These are phyloP conservation scores for Kregervanrija delftensis DNA, from an alignment of 805 yeast genomes.

Conservation along the genomic window DNA sequence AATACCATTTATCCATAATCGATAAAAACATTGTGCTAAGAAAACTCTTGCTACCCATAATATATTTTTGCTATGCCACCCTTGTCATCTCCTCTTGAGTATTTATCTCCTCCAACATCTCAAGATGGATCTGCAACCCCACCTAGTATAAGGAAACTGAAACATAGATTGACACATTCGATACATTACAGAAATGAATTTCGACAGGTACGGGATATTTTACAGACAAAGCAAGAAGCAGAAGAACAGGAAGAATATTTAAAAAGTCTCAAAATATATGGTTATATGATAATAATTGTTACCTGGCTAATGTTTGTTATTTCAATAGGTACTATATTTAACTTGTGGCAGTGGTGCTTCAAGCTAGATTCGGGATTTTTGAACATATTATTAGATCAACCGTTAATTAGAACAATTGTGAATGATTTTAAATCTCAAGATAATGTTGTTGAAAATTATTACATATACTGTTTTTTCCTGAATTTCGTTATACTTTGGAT, in stretches of 20 bases:
- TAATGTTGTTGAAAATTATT: constrained; percentile 21
- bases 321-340: constrained; percentile 25
- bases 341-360: constrained; percentile 27
- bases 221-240: background rate
- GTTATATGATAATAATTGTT: constrained; percentile 18
- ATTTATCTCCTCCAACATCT: no score
- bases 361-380: background rate
- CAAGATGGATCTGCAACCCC: no score
- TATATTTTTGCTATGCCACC: no score
- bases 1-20: no score
- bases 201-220: background rate
- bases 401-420: constrained; percentile 4
- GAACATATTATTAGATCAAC: constrained; percentile 1
- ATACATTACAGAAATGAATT: constrained; percentile 13
- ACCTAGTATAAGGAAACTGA: background rate
- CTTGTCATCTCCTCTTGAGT: no score
- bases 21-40: no score
- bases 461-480: constrained; percentile 24
- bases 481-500: constrained; percentile 40
- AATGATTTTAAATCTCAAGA: constrained; percentile 5
- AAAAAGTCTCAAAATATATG: constrained; percentile 16
- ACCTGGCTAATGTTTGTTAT: constrained; percentile 23
- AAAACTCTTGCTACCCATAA: no score
- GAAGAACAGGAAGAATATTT: constrained; percentile 6
- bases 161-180: constrained; percentile 21